Conservation (phyloP, 305 asterid genomes). For the Ajuga reptans region DNA sequence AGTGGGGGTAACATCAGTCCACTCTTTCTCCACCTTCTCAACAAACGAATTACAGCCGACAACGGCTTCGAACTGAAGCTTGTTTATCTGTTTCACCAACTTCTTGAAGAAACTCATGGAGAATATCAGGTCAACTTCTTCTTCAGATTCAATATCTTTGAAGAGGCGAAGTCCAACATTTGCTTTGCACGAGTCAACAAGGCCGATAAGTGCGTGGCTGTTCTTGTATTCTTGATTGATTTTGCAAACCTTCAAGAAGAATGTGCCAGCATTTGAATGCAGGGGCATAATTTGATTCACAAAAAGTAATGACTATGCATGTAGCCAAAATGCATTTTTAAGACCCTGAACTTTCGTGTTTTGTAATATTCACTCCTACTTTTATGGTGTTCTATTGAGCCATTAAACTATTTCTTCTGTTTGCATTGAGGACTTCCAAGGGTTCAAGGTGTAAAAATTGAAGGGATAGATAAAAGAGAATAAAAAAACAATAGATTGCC, state of each 20-base stretch:
- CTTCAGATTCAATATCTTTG: conserved; percentile 31
- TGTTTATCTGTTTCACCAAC: conserved; percentile 41
- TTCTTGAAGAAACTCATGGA: conserved; percentile 53
- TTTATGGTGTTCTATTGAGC: background rate
- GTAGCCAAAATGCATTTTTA: background rate
- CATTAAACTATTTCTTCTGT: too few species aligned
- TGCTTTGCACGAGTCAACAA: conserved; percentile 47
- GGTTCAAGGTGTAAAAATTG: too few species aligned
- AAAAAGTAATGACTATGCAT: too few species aligned
- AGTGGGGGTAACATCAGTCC: conserved; percentile 62
- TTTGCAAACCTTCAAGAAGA: conserved; percentile 44
- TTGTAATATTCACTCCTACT: background rate
- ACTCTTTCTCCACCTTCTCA: conserved; percentile 56
- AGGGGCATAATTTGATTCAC: too few species aligned
- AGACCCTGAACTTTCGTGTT: background rate
- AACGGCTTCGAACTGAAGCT: conserved; percentile 51
- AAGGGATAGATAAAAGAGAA: too few species aligned
- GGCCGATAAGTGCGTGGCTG: conserved; percentile 47
- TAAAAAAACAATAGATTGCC: too few species aligned
- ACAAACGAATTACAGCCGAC: conserved; percentile 37
- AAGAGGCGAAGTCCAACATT: conserved; percentile 46
- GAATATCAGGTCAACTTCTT: conserved; percentile 42
- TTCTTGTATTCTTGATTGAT: conserved; percentile 19
- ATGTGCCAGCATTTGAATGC: background rate
- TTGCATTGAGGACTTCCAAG: too few species aligned